These are phyloP conservation scores for Yamadazyma conglobata DNA, from an alignment of 1,139 yeast species.

Conservation along the genomic window DNA sequence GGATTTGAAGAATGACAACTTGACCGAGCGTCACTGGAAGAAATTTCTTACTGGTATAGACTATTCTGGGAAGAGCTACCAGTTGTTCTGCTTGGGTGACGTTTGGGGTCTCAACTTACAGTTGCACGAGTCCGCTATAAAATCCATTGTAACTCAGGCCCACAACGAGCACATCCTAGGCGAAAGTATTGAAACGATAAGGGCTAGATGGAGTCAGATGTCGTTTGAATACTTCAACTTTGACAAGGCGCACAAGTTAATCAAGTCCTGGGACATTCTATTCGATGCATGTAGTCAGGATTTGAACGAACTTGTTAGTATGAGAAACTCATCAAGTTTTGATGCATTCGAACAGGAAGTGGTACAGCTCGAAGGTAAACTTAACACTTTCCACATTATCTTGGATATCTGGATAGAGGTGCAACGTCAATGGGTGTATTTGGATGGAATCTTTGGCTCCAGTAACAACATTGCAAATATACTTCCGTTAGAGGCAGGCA, in stretches of 20 bases:
- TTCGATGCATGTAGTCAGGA: conserved; percentile 62
- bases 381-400: conserved; percentile 49
- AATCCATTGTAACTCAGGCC: conserved; percentile 58
- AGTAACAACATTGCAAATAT: conserved; percentile 54
- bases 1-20: conserved; percentile 53
- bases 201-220: conserved; percentile 44
- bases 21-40: conserved; percentile 72
- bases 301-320: conserved; percentile 59
- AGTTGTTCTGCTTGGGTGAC: conserved; percentile 48
- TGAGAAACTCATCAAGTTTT: conserved; percentile 69
- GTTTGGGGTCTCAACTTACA: conserved; percentile 57
- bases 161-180: conserved; percentile 70
- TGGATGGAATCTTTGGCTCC: conserved; percentile 73
- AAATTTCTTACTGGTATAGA: conserved; percentile 38
- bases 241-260: conserved; percentile 50
- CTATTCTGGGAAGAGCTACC: conserved; percentile 13
- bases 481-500: conserved; percentile 66
- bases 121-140: conserved; percentile 45
- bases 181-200: conserved; percentile 48
- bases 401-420: conserved; percentile 78
- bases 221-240: conserved; percentile 57
- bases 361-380: conserved; percentile 50
- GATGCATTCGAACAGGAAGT: conserved; percentile 61
- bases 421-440: conserved; percentile 86
- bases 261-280: conserved; percentile 66